These are phyloP conservation scores for Tetraselmis striata DNA, from an alignment of 139 green algal species.

Conservation along the genomic window DNA sequence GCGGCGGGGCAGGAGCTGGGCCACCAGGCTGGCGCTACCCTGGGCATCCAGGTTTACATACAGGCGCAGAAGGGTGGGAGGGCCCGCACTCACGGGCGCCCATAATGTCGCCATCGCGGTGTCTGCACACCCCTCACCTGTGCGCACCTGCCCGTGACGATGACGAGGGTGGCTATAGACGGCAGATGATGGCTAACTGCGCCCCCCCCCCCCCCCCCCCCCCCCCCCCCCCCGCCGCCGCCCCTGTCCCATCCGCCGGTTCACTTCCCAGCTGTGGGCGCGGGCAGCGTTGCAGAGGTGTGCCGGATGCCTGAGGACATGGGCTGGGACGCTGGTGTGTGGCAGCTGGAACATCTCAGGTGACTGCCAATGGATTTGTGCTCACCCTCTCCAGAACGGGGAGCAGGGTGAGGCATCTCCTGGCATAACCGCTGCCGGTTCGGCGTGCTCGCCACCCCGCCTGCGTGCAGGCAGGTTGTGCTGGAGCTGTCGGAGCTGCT, in stretches of 20 bases:
- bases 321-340: not conserved
- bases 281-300: not conserved
- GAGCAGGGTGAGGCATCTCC: too few species aligned
- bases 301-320: not conserved
- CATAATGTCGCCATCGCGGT: too few species aligned
- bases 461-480: not conserved
- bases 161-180: too few species aligned
- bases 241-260: not conserved
- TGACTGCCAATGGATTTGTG: not conserved
- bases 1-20: not conserved
- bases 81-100: not conserved
- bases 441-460: not conserved
- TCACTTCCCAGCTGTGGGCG: not conserved
- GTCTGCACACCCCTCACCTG: too few species aligned
- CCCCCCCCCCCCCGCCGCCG: too few species aligned
- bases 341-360: constrained; percentile 5
- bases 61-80: not conserved
- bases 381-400: too few species aligned
- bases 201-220: too few species aligned
- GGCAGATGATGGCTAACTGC: too few species aligned
- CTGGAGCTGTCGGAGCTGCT: not conserved
- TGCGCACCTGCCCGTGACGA: too few species aligned
- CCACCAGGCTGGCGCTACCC: not conserved
- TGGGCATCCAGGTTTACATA: not conserved
- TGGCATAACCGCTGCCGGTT: too few species aligned